phyloP scores from a whole-genome alignment of 371 early-diverging fungal genomes.

The Mortierella sp. region DNA sequence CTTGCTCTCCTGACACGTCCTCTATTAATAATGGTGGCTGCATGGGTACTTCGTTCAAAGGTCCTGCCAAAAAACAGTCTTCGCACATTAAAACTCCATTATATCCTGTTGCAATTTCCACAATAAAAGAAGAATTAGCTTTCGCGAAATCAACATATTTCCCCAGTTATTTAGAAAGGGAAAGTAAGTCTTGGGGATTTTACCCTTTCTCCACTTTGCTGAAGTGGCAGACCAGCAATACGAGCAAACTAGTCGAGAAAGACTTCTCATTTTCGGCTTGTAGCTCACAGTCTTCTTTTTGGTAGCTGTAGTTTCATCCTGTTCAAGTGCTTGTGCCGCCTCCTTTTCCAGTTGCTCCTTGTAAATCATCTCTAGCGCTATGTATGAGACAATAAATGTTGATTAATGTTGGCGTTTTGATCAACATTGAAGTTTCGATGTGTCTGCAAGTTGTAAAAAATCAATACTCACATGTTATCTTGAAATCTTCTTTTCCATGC shows the following conservation, averaged over 20 bases:
- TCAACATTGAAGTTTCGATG: too few species aligned
- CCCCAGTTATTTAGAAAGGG: too few species aligned
- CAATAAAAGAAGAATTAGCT: background rate
- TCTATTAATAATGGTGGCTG: slow-evolving; percentile 21
- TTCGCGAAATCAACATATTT: background rate
- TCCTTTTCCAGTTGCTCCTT: slow-evolving; percentile 61
- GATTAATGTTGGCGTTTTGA: too few species aligned
- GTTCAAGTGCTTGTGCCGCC: slow-evolving; percentile 62
- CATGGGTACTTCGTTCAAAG: slow-evolving; percentile 54
- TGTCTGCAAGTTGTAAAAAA: background rate
- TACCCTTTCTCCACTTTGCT: slow-evolving; percentile 63
- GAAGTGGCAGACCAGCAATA: slow-evolving; percentile 62
- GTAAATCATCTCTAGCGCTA: slow-evolving; percentile 52
- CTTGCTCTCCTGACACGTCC: slow-evolving; percentile 34
- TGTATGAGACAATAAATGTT: background rate
- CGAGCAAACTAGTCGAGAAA: slow-evolving; percentile 54
- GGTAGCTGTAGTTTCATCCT: slow-evolving; percentile 45
- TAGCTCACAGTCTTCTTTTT: slow-evolving; percentile 37
- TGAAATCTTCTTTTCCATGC: slow-evolving; percentile 71
- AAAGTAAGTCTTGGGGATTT: too few species aligned
- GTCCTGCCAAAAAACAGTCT: slow-evolving; percentile 77
- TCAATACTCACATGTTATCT: slow-evolving; percentile 66
- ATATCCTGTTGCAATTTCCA: slow-evolving; percentile 64
- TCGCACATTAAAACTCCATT: slow-evolving; percentile 89
- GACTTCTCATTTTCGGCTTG: slow-evolving; percentile 38